phyloP scores from a whole-genome alignment of 768 basidiomycete genomes.

The Termitomyces sp. region DNA sequence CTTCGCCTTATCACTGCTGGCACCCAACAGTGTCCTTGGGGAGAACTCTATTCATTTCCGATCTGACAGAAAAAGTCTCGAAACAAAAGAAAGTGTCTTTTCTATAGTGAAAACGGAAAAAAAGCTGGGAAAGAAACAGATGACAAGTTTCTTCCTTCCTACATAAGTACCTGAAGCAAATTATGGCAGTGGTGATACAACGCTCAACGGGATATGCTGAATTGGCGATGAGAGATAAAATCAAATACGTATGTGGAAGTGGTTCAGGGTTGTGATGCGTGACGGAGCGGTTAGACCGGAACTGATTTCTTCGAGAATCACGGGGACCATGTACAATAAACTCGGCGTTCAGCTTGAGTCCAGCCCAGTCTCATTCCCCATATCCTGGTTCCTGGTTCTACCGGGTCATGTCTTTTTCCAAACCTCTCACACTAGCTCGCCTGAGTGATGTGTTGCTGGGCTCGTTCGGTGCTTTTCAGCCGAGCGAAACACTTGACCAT shows the following conservation, averaged over 20 bases:
- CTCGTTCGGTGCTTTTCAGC: constrained; percentile 49
- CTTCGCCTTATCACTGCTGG: no score
- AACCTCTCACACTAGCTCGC: constrained; percentile 40
- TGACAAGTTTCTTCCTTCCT: no score
- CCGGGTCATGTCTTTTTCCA: constrained; percentile 48
- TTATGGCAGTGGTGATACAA: no score
- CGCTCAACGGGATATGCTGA: no score
- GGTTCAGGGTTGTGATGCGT: neutral
- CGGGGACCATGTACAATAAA: neutral
- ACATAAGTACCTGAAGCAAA: no score
- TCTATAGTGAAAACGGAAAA: no score
- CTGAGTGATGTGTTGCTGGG: constrained; percentile 66
- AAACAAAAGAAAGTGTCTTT: no score
- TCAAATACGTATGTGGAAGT: neutral
- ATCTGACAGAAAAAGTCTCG: no score
- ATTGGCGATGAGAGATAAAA: no score
- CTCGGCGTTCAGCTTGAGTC: neutral
- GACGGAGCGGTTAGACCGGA: neutral
- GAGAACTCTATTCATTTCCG: no score
- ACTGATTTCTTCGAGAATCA: constrained; percentile 1
- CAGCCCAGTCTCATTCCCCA: neutral
- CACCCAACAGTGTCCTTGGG: no score
- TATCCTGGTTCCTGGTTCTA: neutral
- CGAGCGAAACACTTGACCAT: constrained; percentile 65
- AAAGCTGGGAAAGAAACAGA: no score